A percentile compares a stretch with the other conserved stretches of the same genome.
Evolutionary conservation across 495 filamentous ascomycete species (phyloP).

Genomic region (Diplogelasinospora grovesii): DNA sequence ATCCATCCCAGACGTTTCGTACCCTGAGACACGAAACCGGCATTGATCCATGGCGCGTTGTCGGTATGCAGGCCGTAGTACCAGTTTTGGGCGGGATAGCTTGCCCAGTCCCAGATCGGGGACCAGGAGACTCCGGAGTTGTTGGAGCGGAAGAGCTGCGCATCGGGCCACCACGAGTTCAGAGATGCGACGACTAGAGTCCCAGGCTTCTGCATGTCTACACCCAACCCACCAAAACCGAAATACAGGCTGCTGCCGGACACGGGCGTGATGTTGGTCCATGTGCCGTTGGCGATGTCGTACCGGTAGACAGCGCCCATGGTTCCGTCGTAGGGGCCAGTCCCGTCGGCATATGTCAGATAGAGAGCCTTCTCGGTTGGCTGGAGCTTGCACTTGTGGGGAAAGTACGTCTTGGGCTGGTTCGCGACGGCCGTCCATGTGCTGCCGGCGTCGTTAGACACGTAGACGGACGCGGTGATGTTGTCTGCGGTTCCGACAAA

Average conservation of each 20-base stretch:
- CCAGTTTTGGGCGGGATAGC: slow-evolving; percentile 39
- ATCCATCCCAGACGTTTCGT: slow-evolving; percentile 54
- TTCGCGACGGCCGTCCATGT: slow-evolving; percentile 45
- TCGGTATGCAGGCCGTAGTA: slow-evolving; percentile 37
- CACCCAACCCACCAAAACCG: slow-evolving; percentile 50
- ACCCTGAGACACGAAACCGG: slow-evolving; percentile 38
- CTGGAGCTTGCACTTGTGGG: slow-evolving; percentile 50
- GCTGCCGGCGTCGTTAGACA: slow-evolving; percentile 46
- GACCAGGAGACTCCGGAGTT: slow-evolving; percentile 50
- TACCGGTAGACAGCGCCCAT: slow-evolving; percentile 47
- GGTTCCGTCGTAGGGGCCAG: slow-evolving; percentile 50
- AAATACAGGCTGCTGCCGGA: slow-evolving; percentile 35
- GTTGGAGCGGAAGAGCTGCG: slow-evolving; percentile 46
- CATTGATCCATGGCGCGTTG: slow-evolving; percentile 44
- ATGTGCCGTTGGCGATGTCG: slow-evolving; percentile 40
- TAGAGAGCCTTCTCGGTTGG: slow-evolving; percentile 49
- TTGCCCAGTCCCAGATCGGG: slow-evolving; percentile 44
- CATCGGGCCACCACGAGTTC: slow-evolving; percentile 56
- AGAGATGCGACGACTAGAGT: slow-evolving; percentile 49
- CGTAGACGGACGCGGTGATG: slow-evolving; percentile 44
- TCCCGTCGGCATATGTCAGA: slow-evolving; percentile 49
- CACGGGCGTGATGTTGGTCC: slow-evolving; percentile 51
- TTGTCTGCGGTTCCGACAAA: slow-evolving; percentile 53
- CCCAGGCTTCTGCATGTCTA: slow-evolving; percentile 49
- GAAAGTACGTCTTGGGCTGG: slow-evolving; percentile 45